These are phyloP conservation scores for Luffa acutangula DNA, from an alignment of 306 rosid genomes.

Conservation along the genomic window DNA sequence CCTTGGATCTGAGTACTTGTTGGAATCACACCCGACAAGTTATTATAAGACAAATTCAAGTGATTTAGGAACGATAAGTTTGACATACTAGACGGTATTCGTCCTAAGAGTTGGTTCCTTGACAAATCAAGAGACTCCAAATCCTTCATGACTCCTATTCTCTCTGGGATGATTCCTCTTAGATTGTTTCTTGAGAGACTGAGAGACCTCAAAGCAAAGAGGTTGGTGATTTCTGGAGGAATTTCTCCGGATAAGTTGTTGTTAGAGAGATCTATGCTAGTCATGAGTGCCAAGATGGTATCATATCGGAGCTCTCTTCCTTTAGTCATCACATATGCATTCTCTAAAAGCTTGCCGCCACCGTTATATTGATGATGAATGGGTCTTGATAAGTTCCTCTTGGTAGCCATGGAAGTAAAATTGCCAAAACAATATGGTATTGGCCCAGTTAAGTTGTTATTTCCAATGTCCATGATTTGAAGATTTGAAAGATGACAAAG, in stretches of 20 bases:
- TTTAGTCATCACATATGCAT: background rate
- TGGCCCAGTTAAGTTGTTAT: slow-evolving; percentile 22
- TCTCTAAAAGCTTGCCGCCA: background rate
- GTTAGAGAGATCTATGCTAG: slow-evolving; percentile 3
- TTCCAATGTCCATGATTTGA: slow-evolving; percentile 16
- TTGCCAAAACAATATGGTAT: slow-evolving; percentile 30
- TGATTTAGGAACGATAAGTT: background rate
- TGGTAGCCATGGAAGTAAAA: slow-evolving; percentile 9
- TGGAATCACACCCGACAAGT: background rate
- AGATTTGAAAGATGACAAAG: slow-evolving; percentile 12
- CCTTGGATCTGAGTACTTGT: slow-evolving; percentile 4
- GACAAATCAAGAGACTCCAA: slow-evolving; percentile 14
- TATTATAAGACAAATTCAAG: slow-evolving; percentile 12
- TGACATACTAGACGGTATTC: background rate
- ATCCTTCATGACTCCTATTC: background rate
- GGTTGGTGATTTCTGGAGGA: background rate
- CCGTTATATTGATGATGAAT: background rate
- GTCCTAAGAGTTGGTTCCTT: background rate
- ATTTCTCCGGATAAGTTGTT: background rate
- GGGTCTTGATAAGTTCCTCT: background rate
- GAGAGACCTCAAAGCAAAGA: background rate
- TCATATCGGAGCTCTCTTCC: background rate
- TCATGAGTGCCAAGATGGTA: background rate
- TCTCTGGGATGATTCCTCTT: background rate
- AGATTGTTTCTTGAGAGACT: slow-evolving; percentile 6